Evolutionary conservation across 805 yeast species (phyloP).

Genomic region (Cyberlindnera saturnus): DNA sequence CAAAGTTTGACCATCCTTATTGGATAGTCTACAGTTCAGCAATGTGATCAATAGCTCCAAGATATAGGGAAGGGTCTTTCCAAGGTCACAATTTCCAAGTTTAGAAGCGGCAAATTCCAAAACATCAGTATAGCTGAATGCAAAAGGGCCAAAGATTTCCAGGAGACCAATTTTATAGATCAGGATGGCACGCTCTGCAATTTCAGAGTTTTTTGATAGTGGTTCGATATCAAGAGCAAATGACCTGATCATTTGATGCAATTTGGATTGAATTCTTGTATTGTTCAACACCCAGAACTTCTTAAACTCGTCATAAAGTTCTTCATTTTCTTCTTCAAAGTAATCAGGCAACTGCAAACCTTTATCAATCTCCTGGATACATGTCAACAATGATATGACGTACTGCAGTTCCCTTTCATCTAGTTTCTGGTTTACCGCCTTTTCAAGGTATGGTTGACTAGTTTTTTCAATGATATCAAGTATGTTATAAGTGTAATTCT

Average conservation of each 20-base stretch:
- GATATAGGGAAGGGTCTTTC: constrained; percentile 13
- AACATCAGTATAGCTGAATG: constrained; percentile 37
- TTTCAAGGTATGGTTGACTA: constrained; percentile 9
- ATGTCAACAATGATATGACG: constrained; percentile 49
- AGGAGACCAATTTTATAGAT: constrained; percentile 59
- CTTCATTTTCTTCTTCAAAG: constrained; percentile 26
- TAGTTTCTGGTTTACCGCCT: constrained; percentile 3
- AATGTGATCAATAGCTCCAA: constrained; percentile 17
- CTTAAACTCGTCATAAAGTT: constrained; percentile 14
- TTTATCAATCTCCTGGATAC: constrained; percentile 66
- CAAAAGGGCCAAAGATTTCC: constrained; percentile 68
- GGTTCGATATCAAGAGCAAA: constrained; percentile 35
- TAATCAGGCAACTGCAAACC: constrained; percentile 60
- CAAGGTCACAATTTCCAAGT: constrained; percentile 16
- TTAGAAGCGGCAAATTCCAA: constrained; percentile 30
- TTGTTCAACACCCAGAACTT: constrained; percentile 20
- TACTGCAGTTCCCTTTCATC: constrained; percentile 35
- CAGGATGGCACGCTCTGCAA: constrained; percentile 58
- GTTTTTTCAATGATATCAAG: constrained; percentile 26
- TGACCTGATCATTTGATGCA: constrained; percentile 27
- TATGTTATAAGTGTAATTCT: constrained; percentile 28
- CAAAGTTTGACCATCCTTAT: constrained; percentile 1
- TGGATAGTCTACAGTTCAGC: constrained; percentile 15
- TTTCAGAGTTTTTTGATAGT: constrained; percentile 36
- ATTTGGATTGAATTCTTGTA: constrained; percentile 7